Evolutionary conservation across 106 monocot genomes (phyloP), one percentile per base, ranked within the genome.

Genomic region (Apostasia shenzhenica): DNA sequence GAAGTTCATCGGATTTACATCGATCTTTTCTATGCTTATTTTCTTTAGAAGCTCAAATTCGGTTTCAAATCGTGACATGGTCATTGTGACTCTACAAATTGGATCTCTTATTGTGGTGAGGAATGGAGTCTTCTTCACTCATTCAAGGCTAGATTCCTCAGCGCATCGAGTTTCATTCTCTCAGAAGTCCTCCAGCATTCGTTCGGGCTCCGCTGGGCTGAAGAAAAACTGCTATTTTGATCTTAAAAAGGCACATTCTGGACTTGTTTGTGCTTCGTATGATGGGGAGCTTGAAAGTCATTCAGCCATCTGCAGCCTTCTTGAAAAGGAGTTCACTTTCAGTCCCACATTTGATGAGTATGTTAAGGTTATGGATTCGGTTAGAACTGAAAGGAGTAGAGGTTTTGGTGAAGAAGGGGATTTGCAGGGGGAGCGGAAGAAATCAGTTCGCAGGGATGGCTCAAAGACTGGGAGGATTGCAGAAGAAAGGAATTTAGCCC

Each of bases 301-400:
- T 43, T 69, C 81, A 0, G 41, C 47, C 26, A 54, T 37, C 40
- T 55, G 68, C 55, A 64, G 60, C 41, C 14, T 76, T 62, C 42
- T 92, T 1, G 89, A 84, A 80, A 86, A 92, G 69, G 95, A 92
- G 48, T 62, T 86, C 14, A 75, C 65, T 6, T 92, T 97, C 73
- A 84, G 63, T 68, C 92, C 95, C 54, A 57, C 82, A n/a, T 97
- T 97, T 55, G 63, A 68, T 73, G 92, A 97, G 64, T 97, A 97
- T 81, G 77, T 92, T 61, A 92, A 89, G 75, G 75, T 87, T 55
- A 78, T 89, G 89, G 89, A 89, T 77, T 86, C 92, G 8, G 77
- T 86, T 54, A 82, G 61, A 48, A 81, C 72, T 1, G 92, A 89
- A 12, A 47, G 89, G 72, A 79, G 73, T 26, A 80, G 72, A 42